A percentile compares a stretch with the other conserved stretches of the same genome.
phyloP scores from a whole-genome alignment of 192 early-diverging fungal genomes.

The Coemansia sp. region DNA sequence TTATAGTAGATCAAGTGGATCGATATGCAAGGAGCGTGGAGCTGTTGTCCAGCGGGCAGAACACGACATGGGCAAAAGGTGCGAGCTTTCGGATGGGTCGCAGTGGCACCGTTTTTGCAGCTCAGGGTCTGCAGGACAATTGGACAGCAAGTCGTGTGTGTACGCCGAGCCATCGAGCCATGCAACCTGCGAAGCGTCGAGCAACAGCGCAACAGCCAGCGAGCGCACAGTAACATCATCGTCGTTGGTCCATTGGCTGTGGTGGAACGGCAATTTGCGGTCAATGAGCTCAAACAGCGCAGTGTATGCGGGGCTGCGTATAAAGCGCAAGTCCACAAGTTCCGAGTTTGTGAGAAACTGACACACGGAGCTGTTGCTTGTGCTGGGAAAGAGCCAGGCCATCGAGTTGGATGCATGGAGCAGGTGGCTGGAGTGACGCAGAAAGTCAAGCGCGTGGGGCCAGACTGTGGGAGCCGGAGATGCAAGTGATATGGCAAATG shows the following conservation, averaged over 20 bases:
- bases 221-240: constrained; percentile 60
- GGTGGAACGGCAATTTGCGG: constrained; percentile 49
- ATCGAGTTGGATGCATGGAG: constrained; percentile 8
- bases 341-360: constrained; percentile 81
- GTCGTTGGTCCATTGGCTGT: constrained; percentile 39
- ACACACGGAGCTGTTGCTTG: constrained; percentile 47
- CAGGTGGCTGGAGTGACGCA: background rate
- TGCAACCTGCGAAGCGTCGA: constrained; percentile 51
- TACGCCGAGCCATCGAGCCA: constrained; percentile 68
- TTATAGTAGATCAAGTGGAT: too few relatives aligned
- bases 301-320: constrained; percentile 58
- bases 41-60: constrained; percentile 5
- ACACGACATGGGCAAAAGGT: constrained; percentile 32
- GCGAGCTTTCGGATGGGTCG: constrained; percentile 34
- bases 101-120: constrained; percentile 32
- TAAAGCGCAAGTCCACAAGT: constrained; percentile 68
- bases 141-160: constrained; percentile 55
- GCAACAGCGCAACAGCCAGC: constrained; percentile 58
- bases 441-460: constrained; percentile 1
- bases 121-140: constrained; percentile 60
- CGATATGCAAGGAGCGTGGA: too few relatives aligned
- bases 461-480: constrained; percentile 4
- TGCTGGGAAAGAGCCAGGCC: constrained; percentile 13
- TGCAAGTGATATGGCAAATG: constrained; percentile 23
- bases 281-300: constrained; percentile 59